Evolutionary conservation across 2,329 filamentous ascomycete species (phyloP).

Genomic region (Biscogniauxia mediterranea): DNA sequence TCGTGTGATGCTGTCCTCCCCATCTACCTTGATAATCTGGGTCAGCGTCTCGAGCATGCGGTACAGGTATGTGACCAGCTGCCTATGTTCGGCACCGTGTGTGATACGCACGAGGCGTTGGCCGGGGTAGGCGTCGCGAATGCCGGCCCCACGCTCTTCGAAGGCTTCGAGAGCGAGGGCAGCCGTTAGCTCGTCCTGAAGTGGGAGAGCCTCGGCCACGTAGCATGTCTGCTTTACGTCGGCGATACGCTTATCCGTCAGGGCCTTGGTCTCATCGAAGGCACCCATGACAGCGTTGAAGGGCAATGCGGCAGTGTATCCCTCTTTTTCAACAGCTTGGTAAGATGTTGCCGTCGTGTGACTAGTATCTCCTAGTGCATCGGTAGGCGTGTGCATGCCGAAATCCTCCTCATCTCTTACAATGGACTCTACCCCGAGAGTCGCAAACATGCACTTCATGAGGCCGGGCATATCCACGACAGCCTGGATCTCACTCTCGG

Average conservation of each 20-base stretch:
- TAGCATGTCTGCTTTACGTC: no score
- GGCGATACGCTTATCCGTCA: no score
- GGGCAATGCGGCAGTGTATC: no score
- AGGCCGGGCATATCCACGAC: conserved; percentile 31
- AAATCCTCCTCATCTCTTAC: no score
- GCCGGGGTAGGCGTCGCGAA: conserved; percentile 23
- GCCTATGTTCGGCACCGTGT: conserved; percentile 27
- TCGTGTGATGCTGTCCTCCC: conserved; percentile 26
- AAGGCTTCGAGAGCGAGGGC: conserved; percentile 33
- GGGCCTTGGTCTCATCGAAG: no score
- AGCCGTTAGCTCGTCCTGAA: conserved; percentile 10
- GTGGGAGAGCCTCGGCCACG: no score
- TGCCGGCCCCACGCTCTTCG: conserved; percentile 30
- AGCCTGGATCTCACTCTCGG: conserved; percentile 28
- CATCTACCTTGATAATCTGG: conserved; percentile 28
- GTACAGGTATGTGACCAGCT: conserved; percentile 34
- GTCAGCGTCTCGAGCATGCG: conserved; percentile 31
- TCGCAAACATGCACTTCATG: conserved; percentile 17
- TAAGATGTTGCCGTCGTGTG: no score
- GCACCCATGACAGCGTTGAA: no score
- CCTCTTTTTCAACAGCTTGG: no score
- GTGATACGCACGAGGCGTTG: conserved; percentile 26
- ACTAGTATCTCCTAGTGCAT: no score
- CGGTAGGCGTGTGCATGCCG: no score
- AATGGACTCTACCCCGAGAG: no score